Conservation (phyloP, 257 asterid genomes). For the Salvia splendens region DNA sequence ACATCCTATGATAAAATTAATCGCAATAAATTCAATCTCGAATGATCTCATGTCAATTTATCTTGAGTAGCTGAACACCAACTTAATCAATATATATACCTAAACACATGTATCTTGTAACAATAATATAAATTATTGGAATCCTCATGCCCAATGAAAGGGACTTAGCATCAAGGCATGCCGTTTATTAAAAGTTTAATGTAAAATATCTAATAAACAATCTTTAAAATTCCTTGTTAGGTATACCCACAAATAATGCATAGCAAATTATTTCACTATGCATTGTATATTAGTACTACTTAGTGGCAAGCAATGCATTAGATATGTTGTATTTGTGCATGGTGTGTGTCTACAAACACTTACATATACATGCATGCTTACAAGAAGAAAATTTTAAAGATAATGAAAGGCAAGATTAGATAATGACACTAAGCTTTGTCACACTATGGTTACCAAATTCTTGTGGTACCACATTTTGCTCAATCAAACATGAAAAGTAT, state of each 20-base stretch:
- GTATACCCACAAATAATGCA: too few relatives aligned
- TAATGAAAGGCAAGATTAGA: conserved; percentile 15
- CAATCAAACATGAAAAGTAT: conserved; percentile 14
- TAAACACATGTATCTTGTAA: neutral
- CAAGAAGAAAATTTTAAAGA: neutral
- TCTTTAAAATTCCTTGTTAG: too few relatives aligned
- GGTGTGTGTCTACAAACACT: too few relatives aligned
- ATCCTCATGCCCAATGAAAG: neutral
- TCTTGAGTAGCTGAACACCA: too few relatives aligned
- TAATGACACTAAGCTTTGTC: conserved; percentile 12
- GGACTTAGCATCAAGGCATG: neutral
- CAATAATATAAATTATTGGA: too few relatives aligned
- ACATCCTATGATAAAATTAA: too few relatives aligned
- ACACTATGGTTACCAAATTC: neutral
- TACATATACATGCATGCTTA: neutral
- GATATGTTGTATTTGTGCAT: too few relatives aligned
- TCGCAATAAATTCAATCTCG: neutral
- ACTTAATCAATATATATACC: neutral
- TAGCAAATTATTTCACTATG: neutral
- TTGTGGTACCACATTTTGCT: neutral
- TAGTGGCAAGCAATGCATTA: too few relatives aligned
- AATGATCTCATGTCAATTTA: too few relatives aligned
- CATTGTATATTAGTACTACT: too few relatives aligned
- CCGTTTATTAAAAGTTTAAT: neutral
- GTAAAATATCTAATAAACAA: neutral